Conservation (phyloP, 306 rosid species). For the Casuarina cunninghamiana region DNA sequence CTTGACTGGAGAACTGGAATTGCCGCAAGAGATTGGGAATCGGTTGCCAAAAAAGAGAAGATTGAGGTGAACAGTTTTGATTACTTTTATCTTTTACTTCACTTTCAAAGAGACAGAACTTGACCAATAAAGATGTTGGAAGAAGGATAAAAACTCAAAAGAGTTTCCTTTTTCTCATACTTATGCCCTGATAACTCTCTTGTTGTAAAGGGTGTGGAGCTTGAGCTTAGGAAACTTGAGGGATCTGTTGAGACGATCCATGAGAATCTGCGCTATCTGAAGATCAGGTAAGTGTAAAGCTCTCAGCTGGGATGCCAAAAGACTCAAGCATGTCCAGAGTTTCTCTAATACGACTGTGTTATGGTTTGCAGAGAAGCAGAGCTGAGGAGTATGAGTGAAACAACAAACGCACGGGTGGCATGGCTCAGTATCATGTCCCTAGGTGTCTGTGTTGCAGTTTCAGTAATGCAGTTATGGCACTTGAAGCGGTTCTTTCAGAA, state of each 20-base stretch:
- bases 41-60: conserved; percentile 94
- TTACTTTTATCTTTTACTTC: conserved; percentile 12
- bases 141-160: background rate
- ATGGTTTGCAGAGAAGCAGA: conserved; percentile 68
- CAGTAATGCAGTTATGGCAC: conserved; percentile 73
- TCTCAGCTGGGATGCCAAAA: background rate
- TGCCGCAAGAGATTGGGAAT: conserved; percentile 97
- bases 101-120: background rate
- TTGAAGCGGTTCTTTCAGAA: conserved; percentile 85
- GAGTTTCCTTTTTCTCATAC: background rate
- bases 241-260: conserved; percentile 89
- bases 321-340: background rate
- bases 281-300: conserved; percentile 55
- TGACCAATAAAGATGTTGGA: background rate
- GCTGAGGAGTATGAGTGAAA: conserved; percentile 82
- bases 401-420: conserved; percentile 75
- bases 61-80: conserved; percentile 59
- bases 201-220: conserved; percentile 72
- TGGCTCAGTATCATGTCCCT: conserved; percentile 76
- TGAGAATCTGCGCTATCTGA: conserved; percentile 76
- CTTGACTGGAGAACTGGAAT: conserved; percentile 96
- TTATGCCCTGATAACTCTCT: conserved; percentile 8
- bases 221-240: conserved; percentile 87
- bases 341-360: background rate
- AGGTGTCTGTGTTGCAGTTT: conserved; percentile 73